These are phyloP conservation scores for Linum usitatissimum DNA, from an alignment of 345 rosid genomes.

Conservation along the genomic window DNA sequence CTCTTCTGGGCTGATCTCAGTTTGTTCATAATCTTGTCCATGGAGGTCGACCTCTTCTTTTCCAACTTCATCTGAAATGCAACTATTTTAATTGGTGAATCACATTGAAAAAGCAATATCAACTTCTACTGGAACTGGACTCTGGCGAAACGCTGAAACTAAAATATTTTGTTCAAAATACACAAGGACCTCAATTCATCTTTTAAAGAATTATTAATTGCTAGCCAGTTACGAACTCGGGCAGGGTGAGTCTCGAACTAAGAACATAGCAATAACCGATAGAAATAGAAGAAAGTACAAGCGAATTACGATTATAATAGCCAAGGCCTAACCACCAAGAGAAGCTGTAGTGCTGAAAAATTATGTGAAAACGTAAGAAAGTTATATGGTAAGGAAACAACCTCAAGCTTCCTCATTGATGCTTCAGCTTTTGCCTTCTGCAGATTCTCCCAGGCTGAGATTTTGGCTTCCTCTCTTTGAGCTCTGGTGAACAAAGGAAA, in stretches of 20 bases:
- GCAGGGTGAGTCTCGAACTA: no score
- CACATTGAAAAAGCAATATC: neutral
- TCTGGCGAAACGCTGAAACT: no score
- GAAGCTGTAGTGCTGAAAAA: neutral
- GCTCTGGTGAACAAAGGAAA: conserved; percentile 28
- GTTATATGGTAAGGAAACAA: conserved; percentile 22
- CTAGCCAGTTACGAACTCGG: no score
- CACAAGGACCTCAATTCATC: no score
- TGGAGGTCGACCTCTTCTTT: conserved; percentile 81
- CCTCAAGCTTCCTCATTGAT: conserved; percentile 89
- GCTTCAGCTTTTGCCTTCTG: conserved; percentile 99
- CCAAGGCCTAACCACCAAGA: neutral
- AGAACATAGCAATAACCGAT: no score
- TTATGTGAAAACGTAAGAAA: conserved; percentile 6
- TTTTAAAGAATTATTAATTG: no score
- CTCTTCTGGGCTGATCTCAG: conserved; percentile 79
- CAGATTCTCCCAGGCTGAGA: conserved; percentile 90
- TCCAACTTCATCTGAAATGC: conserved; percentile 85
- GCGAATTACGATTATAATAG: neutral
- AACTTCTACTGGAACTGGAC: no score
- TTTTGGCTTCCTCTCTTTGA: conserved; percentile 82
- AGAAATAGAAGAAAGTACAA: no score
- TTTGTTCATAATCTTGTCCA: conserved; percentile 89
- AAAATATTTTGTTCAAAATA: no score
- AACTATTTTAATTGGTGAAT: conserved; percentile 10